Conservation (phyloP, 1,139 yeast genomes). For the Diutina siamensis region DNA sequence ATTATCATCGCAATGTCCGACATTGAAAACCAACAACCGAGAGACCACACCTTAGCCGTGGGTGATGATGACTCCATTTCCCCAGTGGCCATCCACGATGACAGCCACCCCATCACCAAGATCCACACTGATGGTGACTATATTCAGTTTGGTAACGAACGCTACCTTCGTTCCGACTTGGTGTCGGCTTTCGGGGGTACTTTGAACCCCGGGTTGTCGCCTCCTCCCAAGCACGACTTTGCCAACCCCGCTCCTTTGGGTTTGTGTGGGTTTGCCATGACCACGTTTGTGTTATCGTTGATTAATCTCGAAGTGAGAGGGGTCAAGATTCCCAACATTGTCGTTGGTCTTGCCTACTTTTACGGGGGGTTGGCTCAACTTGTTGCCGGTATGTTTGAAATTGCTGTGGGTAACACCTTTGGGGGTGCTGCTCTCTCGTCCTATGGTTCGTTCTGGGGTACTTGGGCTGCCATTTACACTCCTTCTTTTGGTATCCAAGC, state of each 20-base stretch:
- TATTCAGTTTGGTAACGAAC: slow-evolving; percentile 62
- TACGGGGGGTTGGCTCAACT: slow-evolving; percentile 78
- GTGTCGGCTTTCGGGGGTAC: slow-evolving; percentile 67
- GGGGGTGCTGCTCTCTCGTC: slow-evolving; percentile 82
- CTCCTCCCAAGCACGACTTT: slow-evolving; percentile 59
- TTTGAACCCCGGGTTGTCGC: slow-evolving; percentile 50
- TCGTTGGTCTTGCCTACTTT: slow-evolving; percentile 62
- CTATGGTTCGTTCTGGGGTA: slow-evolving; percentile 85
- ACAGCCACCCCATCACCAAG: slow-evolving; percentile 12
- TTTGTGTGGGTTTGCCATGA: slow-evolving; percentile 69
- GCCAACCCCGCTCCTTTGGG: slow-evolving; percentile 91
- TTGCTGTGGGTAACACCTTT: slow-evolving; percentile 58
- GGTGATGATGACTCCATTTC: not conserved
- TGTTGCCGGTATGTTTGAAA: slow-evolving; percentile 68
- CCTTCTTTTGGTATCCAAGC: slow-evolving; percentile 62
- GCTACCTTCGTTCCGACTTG: slow-evolving; percentile 51
- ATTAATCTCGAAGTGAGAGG: slow-evolving; percentile 21
- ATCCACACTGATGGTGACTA: slow-evolving; percentile 36
- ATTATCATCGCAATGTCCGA: slow-evolving; percentile 1
- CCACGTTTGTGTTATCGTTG: slow-evolving; percentile 71
- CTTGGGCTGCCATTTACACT: slow-evolving; percentile 64
- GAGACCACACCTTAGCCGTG: slow-evolving; percentile 6
- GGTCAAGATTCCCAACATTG: slow-evolving; percentile 12
- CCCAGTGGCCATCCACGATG: slow-evolving; percentile 3
- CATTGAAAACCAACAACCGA: slow-evolving; percentile 6